Evolutionary conservation across 1,284 basidiomycete species (phyloP), one percentile per base, ranked within the genome.

Genomic region (Cryptococcus neoformans): DNA sequence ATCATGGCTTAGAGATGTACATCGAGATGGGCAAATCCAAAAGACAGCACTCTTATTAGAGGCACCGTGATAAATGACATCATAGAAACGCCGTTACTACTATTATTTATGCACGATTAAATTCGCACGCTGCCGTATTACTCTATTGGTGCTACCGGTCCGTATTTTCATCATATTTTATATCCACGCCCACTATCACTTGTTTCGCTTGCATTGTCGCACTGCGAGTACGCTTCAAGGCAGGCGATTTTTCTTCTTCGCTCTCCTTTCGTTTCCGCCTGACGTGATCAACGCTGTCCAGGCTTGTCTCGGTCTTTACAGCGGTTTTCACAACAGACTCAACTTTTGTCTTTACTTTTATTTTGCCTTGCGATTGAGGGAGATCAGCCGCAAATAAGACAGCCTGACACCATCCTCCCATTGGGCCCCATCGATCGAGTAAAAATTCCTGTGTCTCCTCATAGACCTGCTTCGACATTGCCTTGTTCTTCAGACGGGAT

Each of bases 371-470:
- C 3, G 48, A 17, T 34, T 48, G 34, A 2, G 59, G 54, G 9
- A 78, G 56, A 58, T 78, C 77, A 17, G 70, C 69, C 3, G 77
- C 75, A 55, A 79, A 79, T 66, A 78, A 72, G 46, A 94, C 91
- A 2, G 90, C 88, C 74, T 97, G 93, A 0, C 89, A 89, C 92
- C 92, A 95, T 5, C 93, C 93, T 5, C 91, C 92, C 70, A 89
- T 85, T 1, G 85, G 81, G 8, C 90, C 91, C 92, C 92, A 95
- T 1, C 86, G 81, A 1, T 78, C 72, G 0, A 80, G 69, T 1
- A 96, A 78, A 67, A 85, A 89, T 3, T 71, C 70, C 64, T 83
- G 89, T 12, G 92, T 83, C 63, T 87, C 86, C 11, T 87, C 85
- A 69, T 94, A 93, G 10, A 92, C 72, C 59, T 84, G 86, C 1